phyloP scores from a whole-genome alignment of 1,284 basidiomycete genomes.

The Cryptococcus maquisensis region DNA sequence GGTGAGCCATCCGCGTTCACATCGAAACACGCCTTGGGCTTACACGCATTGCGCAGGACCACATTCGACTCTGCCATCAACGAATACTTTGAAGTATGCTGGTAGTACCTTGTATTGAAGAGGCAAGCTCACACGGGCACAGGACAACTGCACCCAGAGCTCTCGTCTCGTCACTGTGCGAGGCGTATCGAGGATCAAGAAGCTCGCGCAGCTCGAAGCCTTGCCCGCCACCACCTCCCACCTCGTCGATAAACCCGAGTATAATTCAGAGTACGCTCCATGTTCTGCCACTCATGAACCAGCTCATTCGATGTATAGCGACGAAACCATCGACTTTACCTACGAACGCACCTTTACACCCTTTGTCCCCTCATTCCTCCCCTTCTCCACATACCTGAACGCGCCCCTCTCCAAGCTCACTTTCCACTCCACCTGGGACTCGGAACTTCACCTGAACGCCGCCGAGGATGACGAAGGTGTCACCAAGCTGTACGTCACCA shows the following conservation, averaged over 20 bases:
- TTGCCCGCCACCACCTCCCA: conserved; percentile 14
- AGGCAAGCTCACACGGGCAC: neutral
- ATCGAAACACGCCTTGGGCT: neutral
- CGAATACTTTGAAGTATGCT: conserved; percentile 32
- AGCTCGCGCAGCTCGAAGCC: conserved; percentile 25
- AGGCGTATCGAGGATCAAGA: conserved; percentile 31
- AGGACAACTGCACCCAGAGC: conserved; percentile 26
- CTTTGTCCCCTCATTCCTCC: conserved; percentile 15
- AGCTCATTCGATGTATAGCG: conserved; percentile 6
- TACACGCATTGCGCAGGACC: conserved; percentile 15
- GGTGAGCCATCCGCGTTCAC: conserved; percentile 22
- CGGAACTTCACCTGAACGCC: conserved; percentile 22
- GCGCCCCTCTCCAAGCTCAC: conserved; percentile 6
- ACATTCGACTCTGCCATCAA: conserved; percentile 30
- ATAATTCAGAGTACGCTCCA: conserved; percentile 26
- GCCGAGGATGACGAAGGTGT: conserved; percentile 20
- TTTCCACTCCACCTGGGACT: conserved; percentile 12
- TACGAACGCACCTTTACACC: conserved; percentile 20
- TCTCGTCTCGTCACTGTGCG: conserved; percentile 14
- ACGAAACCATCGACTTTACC: conserved; percentile 22
- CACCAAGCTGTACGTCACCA: conserved; percentile 32
- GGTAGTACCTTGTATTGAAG: neutral
- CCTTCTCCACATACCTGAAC: conserved; percentile 9
- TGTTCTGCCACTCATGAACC: neutral
- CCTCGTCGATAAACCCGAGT: conserved; percentile 25